phyloP scores from a whole-genome alignment of 257 asterid species.

The Ligustrum vulgare region DNA sequence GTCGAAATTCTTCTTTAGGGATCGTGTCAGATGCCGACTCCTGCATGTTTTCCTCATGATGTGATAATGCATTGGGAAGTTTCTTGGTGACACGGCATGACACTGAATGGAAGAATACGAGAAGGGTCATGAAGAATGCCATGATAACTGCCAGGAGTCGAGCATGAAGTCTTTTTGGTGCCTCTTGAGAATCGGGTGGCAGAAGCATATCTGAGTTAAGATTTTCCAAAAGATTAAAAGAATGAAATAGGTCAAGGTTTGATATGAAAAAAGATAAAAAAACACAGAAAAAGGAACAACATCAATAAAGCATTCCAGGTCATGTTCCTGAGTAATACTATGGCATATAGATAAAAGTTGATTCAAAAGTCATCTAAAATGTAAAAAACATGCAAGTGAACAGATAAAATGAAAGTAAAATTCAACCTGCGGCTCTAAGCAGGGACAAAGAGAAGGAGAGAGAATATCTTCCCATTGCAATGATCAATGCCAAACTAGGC shows the following conservation, averaged over 20 bases:
- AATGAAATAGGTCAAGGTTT: neutral
- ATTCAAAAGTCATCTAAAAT: neutral
- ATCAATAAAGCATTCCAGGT: neutral
- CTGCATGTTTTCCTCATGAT: neutral
- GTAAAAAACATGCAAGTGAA: neutral
- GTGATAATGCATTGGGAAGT: neutral
- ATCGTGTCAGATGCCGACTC: constrained; percentile 21
- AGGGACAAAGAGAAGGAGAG: neutral
- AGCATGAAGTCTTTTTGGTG: neutral
- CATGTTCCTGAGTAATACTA: neutral
- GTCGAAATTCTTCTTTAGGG: constrained; percentile 38
- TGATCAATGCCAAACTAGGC: neutral
- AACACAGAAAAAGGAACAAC: neutral
- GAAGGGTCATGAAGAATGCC: neutral
- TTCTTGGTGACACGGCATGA: neutral
- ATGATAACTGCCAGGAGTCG: neutral
- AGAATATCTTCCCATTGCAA: neutral
- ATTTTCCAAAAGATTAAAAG: neutral
- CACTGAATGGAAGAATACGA: neutral
- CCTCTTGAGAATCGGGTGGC: neutral
- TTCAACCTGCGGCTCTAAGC: neutral
- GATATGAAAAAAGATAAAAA: neutral
- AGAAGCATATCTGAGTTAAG: neutral
- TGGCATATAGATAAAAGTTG: neutral
- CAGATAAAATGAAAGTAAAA: neutral